These are phyloP conservation scores for Syzygium oleosum DNA, from an alignment of 345 rosid genomes.

Conservation along the genomic window DNA sequence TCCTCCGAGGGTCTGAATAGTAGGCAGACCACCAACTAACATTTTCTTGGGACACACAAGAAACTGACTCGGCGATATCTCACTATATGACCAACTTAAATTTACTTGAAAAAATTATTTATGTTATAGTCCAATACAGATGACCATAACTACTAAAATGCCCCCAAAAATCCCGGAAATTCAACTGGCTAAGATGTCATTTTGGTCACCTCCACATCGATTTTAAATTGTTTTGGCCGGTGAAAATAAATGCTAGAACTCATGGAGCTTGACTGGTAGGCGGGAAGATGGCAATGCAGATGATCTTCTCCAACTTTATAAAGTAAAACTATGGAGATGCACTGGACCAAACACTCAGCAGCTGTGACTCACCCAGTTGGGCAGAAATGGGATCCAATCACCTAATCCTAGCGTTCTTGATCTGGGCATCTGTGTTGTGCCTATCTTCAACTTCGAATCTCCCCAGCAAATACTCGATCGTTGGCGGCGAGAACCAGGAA, in stretches of 20 bases:
- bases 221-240: background rate
- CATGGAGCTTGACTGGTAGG: constrained; percentile 40
- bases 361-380: background rate
- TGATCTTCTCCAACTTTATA: background rate
- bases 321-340: background rate
- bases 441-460: constrained; percentile 9
- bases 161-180: background rate
- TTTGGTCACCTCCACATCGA: background rate
- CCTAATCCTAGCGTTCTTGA: constrained; percentile 6
- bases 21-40: background rate
- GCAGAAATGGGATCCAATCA: constrained; percentile 20
- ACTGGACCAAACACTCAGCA: background rate
- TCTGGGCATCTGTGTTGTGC: constrained; percentile 16
- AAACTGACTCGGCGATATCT: background rate
- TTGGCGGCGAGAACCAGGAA: constrained; percentile 8
- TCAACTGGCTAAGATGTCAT: background rate
- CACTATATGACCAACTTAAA: background rate
- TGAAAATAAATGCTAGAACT: background rate
- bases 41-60: background rate
- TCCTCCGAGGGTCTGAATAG: background rate
- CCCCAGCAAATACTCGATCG: constrained; percentile 35
- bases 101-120: background rate
- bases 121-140: background rate
- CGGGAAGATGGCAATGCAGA: background rate
- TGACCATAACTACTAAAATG: background rate